Percentiles rank a stretch among this genome's conserved stretches.
Conservation (phyloP, 129 eudicot genomes). For the Saposhnikovia divaricata region DNA sequence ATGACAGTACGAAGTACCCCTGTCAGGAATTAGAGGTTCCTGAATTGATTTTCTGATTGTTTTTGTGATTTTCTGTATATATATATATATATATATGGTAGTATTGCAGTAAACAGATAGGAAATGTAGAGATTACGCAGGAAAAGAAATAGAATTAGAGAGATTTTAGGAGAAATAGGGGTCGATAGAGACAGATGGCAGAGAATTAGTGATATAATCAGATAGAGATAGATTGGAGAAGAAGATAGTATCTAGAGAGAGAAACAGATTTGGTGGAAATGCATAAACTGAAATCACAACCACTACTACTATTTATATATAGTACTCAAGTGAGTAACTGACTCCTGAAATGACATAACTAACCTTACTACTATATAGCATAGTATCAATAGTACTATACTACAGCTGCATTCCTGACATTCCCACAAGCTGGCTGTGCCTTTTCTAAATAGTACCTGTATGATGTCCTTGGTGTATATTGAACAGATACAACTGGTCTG, state of each 20-base stretch:
- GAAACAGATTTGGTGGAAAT: neutral
- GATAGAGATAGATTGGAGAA: neutral
- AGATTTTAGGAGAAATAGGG: no score
- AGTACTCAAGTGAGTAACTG: neutral
- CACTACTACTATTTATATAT: neutral
- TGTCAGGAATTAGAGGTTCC: no score
- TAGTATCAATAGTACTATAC: no score
- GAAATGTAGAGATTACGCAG: neutral
- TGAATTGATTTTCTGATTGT: no score
- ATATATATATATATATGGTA: neutral
- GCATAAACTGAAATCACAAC: neutral
- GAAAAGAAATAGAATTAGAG: no score
- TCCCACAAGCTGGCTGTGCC: neutral
- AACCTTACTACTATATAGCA: neutral
- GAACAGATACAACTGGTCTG: neutral
- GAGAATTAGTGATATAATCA: no score
- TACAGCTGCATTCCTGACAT: no score
- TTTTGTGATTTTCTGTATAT: no score
- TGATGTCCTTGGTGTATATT: neutral
- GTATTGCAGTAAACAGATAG: neutral
- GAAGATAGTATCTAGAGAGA: neutral
- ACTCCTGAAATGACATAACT: neutral
- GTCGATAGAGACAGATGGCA: no score
- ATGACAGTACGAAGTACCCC: neutral
- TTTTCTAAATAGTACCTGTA: neutral